These are phyloP conservation scores for Dendrostoma leiphaemia DNA, from an alignment of 2,329 filamentous ascomycete species.

Conservation along the genomic window DNA sequence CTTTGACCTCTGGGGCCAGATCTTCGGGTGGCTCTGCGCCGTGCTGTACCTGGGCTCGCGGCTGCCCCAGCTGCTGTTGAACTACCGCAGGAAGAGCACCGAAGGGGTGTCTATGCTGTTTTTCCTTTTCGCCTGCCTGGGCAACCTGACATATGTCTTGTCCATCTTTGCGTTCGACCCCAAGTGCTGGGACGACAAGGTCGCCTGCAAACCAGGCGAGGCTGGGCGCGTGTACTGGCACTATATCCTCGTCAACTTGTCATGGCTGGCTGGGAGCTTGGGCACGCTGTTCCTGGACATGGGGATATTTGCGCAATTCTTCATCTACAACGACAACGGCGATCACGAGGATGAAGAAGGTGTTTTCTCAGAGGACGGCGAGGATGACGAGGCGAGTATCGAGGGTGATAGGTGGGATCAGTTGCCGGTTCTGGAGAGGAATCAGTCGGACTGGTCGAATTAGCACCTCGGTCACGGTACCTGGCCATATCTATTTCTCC, in stretches of 20 bases:
- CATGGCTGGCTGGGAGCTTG: slow-evolving; percentile 86
- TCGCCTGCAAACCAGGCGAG: slow-evolving; percentile 63
- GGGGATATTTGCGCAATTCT: slow-evolving; percentile 88
- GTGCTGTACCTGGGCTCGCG: slow-evolving; percentile 85
- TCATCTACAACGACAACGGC: slow-evolving; percentile 61
- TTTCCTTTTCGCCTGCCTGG: slow-evolving; percentile 94
- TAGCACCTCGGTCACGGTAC: background rate
- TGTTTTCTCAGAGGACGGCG: slow-evolving; percentile 29
- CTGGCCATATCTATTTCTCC: too few species aligned
- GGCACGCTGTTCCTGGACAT: slow-evolving; percentile 84
- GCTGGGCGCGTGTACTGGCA: slow-evolving; percentile 64
- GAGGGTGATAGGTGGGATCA: slow-evolving; percentile 37
- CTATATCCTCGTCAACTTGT: slow-evolving; percentile 87
- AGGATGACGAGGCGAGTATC: slow-evolving; percentile 28
- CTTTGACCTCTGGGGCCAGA: slow-evolving; percentile 77
- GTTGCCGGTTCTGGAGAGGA: slow-evolving; percentile 36
- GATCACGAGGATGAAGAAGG: slow-evolving; percentile 26
- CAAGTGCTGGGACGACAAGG: slow-evolving; percentile 48
- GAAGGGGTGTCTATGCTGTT: slow-evolving; percentile 93
- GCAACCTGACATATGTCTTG: slow-evolving; percentile 89
- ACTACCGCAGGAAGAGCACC: slow-evolving; percentile 88
- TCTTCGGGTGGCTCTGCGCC: slow-evolving; percentile 93
- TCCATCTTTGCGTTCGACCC: slow-evolving; percentile 91
- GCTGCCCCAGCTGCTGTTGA: slow-evolving; percentile 85
- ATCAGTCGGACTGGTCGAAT: slow-evolving; percentile 23